Percentiles rank a stretch among this genome's conserved stretches.
Evolutionary conservation across 306 rosid species (phyloP).

Genomic region (Phaseolus lunatus): DNA sequence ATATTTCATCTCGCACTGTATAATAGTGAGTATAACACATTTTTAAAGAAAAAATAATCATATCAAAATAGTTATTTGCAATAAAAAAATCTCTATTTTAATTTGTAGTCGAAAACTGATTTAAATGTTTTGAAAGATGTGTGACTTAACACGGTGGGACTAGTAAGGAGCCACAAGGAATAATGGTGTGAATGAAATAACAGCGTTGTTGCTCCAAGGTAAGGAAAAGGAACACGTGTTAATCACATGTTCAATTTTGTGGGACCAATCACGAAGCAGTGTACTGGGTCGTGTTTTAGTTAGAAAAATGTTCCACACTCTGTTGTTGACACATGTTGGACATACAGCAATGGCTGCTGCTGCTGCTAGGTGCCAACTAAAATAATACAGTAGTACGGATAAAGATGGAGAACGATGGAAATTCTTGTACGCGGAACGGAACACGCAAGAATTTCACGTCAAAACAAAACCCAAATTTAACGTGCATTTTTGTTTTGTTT

Average conservation of each 20-base stretch:
- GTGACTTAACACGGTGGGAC: neutral
- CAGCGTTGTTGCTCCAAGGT: neutral
- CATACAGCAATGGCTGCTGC: conserved; percentile 15
- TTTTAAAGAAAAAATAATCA: no score
- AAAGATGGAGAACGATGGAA: neutral
- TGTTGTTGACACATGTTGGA: conserved; percentile 12
- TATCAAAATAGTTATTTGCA: no score
- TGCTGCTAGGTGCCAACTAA: neutral
- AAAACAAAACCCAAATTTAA: neutral
- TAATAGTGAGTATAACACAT: no score
- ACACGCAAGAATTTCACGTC: neutral
- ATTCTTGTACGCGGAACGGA: neutral
- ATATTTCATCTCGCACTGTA: no score
- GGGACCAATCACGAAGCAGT: neutral
- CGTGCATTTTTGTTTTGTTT: neutral
- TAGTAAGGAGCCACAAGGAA: neutral
- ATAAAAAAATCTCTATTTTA: no score
- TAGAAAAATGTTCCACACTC: neutral
- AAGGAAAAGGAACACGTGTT: conserved; percentile 14
- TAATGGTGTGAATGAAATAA: neutral
- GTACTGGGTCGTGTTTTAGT: neutral
- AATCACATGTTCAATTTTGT: conserved; percentile 12
- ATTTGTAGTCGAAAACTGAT: no score
- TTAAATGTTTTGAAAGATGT: neutral
- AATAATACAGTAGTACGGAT: neutral